Evolutionary conservation across 1,284 basidiomycete genomes (phyloP).

Genomic region (Cystobasidiaceae sp.): DNA sequence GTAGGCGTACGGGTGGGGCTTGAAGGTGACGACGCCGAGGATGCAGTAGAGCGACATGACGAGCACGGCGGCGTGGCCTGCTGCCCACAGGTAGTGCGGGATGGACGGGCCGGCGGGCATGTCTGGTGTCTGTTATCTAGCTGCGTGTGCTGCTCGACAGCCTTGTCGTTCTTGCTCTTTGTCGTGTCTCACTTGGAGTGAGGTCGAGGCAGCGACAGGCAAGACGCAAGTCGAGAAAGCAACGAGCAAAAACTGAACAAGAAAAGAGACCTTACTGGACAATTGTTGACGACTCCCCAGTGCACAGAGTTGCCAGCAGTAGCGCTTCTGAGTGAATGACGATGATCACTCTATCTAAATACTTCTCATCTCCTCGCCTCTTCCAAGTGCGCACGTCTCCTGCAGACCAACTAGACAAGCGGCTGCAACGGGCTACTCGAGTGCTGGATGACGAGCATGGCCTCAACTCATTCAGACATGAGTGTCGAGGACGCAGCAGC

Average conservation of each 20-base stretch:
- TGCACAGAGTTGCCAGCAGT: background rate
- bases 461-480: conserved; percentile 4
- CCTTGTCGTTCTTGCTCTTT: background rate
- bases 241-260: background rate
- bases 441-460: background rate
- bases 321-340: background rate
- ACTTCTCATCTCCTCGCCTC: background rate
- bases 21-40: conserved; percentile 41
- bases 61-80: conserved; percentile 38
- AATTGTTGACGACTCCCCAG: background rate
- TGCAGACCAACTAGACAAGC: background rate
- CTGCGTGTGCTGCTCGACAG: background rate
- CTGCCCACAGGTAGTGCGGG: conserved; percentile 34
- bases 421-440: background rate
- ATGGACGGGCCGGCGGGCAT: conserved; percentile 22
- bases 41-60: conserved; percentile 36
- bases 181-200: background rate
- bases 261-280: background rate
- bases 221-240: background rate
- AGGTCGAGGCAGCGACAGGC: background rate
- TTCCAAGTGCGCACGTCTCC: too few relatives aligned
- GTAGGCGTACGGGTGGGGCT: conserved; percentile 30
- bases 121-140: background rate
- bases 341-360: background rate
- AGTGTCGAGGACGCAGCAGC: conserved; percentile 17